These are phyloP conservation scores for Buddleja alternifolia DNA, from an alignment of 257 asterid species.

Conservation along the genomic window DNA sequence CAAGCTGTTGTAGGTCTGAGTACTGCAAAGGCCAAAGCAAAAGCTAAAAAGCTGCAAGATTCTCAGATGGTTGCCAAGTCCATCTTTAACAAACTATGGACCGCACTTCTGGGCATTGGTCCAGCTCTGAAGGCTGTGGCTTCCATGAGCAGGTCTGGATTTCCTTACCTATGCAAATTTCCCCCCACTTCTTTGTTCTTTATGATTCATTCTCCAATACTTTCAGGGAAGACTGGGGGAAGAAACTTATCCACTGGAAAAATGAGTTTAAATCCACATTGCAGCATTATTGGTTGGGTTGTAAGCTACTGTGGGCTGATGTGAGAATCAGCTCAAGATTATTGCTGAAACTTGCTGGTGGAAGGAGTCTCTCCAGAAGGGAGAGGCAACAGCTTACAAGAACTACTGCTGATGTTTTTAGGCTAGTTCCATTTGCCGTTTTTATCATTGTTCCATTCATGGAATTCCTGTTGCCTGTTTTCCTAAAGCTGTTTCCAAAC, in stretches of 20 bases:
- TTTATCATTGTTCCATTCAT: conserved; percentile 85
- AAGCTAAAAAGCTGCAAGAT: conserved; percentile 70
- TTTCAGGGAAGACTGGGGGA: conserved; percentile 87
- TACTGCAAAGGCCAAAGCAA: conserved; percentile 88
- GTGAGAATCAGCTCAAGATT: conserved; percentile 86
- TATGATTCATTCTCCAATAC: conserved; percentile 17
- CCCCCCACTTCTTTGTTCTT: conserved; percentile 6
- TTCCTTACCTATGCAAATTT: conserved; percentile 8
- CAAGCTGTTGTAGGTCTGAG: conserved; percentile 85
- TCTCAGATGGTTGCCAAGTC: conserved; percentile 54
- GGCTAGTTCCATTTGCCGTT: conserved; percentile 92
- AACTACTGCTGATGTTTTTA: conserved; percentile 93
- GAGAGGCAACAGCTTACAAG: conserved; percentile 92
- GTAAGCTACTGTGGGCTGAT: conserved; percentile 92
- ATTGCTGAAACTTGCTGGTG: conserved; percentile 79
- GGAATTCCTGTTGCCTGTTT: conserved; percentile 89
- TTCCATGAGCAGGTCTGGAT: conserved; percentile 77
- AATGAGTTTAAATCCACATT: conserved; percentile 76
- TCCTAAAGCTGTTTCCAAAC: conserved; percentile 85
- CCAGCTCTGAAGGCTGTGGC: conserved; percentile 79
- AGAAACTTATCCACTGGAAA: conserved; percentile 78
- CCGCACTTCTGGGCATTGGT: conserved; percentile 70
- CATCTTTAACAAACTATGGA: conserved; percentile 57
- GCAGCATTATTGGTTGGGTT: conserved; percentile 92
- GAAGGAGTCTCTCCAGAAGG: conserved; percentile 85